These are phyloP conservation scores for Zoysia japonica DNA, from an alignment of 176 grass and related monocot species.

Conservation along the genomic window DNA sequence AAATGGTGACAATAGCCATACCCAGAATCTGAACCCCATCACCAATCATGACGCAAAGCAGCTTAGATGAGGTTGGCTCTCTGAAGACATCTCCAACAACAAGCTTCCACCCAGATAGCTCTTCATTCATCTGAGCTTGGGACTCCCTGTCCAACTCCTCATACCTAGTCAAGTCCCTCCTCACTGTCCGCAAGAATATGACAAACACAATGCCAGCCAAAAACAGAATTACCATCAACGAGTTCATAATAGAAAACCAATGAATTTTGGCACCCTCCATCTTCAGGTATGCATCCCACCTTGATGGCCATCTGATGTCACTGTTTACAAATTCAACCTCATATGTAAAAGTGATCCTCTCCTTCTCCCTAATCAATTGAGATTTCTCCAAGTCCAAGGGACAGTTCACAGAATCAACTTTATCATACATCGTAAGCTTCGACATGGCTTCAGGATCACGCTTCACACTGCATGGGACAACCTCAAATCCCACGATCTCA, in stretches of 20 bases:
- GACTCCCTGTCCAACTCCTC: slow-evolving; percentile 84
- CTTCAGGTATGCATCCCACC: slow-evolving; percentile 87
- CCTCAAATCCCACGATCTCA: slow-evolving; percentile 87
- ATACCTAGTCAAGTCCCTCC: slow-evolving; percentile 85
- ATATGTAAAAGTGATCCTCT: slow-evolving; percentile 76
- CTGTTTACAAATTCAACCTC: slow-evolving; percentile 88
- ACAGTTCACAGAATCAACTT: slow-evolving; percentile 62
- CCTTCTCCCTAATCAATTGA: slow-evolving; percentile 73
- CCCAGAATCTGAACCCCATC: slow-evolving; percentile 86
- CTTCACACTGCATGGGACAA: slow-evolving; percentile 77
- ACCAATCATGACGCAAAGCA: slow-evolving; percentile 79
- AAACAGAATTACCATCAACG: slow-evolving; percentile 86
- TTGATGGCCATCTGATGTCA: slow-evolving; percentile 83
- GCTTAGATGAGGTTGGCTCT: slow-evolving; percentile 73
- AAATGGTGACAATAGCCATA: slow-evolving; percentile 78
- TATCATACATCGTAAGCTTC: slow-evolving; percentile 71
- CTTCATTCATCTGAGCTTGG: slow-evolving; percentile 89
- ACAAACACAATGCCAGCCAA: slow-evolving; percentile 89
- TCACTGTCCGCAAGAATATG: slow-evolving; percentile 79
- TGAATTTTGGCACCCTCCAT: slow-evolving; percentile 86
- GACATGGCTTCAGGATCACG: slow-evolving; percentile 57
- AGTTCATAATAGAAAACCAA: slow-evolving; percentile 97
- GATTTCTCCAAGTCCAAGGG: slow-evolving; percentile 69
- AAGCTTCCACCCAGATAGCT: slow-evolving; percentile 90
- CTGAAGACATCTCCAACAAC: slow-evolving; percentile 91